These are phyloP conservation scores for Pseudoperonospora humuli DNA, from an alignment of 352 stramenopile species.

Conservation along the genomic window DNA sequence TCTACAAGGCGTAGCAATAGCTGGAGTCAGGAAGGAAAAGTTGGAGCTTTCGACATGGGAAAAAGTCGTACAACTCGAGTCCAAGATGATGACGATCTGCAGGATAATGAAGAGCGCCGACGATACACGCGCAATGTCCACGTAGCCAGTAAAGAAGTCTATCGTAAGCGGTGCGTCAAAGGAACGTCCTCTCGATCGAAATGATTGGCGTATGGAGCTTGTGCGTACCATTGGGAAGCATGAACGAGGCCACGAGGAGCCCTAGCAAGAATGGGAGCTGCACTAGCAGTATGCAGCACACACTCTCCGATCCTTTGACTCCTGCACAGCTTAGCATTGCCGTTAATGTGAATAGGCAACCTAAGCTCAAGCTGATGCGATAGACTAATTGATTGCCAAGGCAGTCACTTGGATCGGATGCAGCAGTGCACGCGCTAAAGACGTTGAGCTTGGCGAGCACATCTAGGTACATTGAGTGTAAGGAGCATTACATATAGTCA, in stretches of 20 bases:
- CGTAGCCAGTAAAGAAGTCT: conserved; percentile 69
- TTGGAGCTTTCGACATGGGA: no score
- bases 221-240: conserved; percentile 57
- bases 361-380: conserved; percentile 64
- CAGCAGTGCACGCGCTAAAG: conserved; percentile 40
- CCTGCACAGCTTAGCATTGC: conserved; percentile 40
- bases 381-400: conserved; percentile 74
- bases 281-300: conserved; percentile 58
- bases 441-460: conserved; percentile 32
- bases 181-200: no score
- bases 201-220: not conserved
- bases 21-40: no score
- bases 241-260: conserved; percentile 47
- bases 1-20: conserved; percentile 29
- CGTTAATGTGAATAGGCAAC: conserved; percentile 58
- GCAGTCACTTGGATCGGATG: conserved; percentile 32
- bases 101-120: conserved; percentile 64
- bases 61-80: conserved; percentile 55
- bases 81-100: conserved; percentile 78
- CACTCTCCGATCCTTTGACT: conserved; percentile 41
- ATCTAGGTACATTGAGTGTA: no score
- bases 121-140: conserved; percentile 45
- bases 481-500: no score
- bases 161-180: no score
- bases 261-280: conserved; percentile 53